A percentile compares a stretch with the other conserved stretches of the same genome.
Conservation (phyloP, 208 protist genomes). For the Willaertia magna region DNA sequence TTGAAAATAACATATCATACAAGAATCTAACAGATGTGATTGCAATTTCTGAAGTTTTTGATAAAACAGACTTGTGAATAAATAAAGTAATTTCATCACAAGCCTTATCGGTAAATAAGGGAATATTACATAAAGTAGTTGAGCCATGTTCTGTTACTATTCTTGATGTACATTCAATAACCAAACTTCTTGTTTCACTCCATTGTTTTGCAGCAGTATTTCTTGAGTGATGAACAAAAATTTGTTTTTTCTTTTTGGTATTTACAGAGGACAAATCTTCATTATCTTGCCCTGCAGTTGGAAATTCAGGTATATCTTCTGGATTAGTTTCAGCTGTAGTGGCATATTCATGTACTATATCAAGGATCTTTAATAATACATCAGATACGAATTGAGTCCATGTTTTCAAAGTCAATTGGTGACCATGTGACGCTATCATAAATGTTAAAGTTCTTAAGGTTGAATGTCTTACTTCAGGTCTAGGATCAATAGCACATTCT, state of each 20-base stretch:
- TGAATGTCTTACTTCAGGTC: conserved; percentile 61
- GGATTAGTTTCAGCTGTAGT: background rate
- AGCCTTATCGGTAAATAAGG: background rate
- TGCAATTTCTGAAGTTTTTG: background rate
- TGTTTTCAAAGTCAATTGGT: conserved; percentile 35
- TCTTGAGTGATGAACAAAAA: conserved; percentile 23
- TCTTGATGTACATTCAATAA: background rate
- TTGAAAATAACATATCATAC: background rate
- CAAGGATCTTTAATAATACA: conserved; percentile 45
- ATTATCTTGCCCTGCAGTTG: background rate
- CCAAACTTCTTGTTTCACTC: conserved; percentile 11
- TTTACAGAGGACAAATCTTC: background rate
- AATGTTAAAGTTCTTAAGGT: conserved; percentile 60
- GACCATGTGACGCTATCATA: conserved; percentile 54
- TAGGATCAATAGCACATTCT: conserved; percentile 34
- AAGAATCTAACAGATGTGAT: background rate
- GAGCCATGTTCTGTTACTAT: background rate
- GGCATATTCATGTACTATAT: conserved; percentile 11
- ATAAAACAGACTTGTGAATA: background rate
- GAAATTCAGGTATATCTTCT: background rate
- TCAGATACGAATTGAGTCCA: conserved; percentile 44
- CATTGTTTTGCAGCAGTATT: conserved; percentile 30
- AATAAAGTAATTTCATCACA: background rate
- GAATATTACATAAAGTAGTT: background rate
- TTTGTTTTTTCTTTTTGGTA: conserved; percentile 7